Evolutionary conservation across 2,329 filamentous ascomycete species (phyloP), one percentile per base, ranked within the genome.

Genomic region (Hypoxylon sp.): DNA sequence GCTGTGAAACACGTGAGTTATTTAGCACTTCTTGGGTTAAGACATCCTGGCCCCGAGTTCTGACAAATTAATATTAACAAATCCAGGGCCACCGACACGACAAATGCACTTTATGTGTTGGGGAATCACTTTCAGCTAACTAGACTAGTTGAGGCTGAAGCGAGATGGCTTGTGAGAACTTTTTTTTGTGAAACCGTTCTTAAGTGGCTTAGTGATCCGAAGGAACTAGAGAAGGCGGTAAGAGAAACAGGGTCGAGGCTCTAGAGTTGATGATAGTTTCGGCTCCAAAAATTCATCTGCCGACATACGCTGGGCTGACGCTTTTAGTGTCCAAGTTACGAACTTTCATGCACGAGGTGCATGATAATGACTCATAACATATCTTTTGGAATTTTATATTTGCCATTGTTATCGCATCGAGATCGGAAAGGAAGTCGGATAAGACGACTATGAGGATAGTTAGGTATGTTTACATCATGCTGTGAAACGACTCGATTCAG

Each of bases 401-500:
- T 38, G 17, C 57, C 21, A 36, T 17, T 28, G 36, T 4, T 14
- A 23, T 32, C 23, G 17, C 41, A 30, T 45, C 34, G 34, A 43
- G 23, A 14, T 45, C 3, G n/a, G 21, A 28, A 17, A 10, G 45
- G 0, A n/a, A 30, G 11, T 49, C 19, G 56, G 34, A 21, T 48
- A 17, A 10, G n/a, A 25, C 11, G 9, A n/a, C 13, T 7, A 36
- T 36, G 55, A 23, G 30, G 14, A 36, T 23, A 14, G 1, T 6
- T n/a, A 23, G 23, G 23, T 23, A 49, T 1, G 10, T 19, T 41
- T 14, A 51, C n/a, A 23, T 32, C 11, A 25, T n/a, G 58, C 17
- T 11, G 28, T 53, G 36, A 46, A 48, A 55, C 50, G 7, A 28
- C 11, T 6, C 25, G 17, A 41, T n/a, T 36, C 36, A 52, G 28